Evolutionary conservation across 306 rosid genomes (phyloP).

Genomic region (Castanea mollissima): DNA sequence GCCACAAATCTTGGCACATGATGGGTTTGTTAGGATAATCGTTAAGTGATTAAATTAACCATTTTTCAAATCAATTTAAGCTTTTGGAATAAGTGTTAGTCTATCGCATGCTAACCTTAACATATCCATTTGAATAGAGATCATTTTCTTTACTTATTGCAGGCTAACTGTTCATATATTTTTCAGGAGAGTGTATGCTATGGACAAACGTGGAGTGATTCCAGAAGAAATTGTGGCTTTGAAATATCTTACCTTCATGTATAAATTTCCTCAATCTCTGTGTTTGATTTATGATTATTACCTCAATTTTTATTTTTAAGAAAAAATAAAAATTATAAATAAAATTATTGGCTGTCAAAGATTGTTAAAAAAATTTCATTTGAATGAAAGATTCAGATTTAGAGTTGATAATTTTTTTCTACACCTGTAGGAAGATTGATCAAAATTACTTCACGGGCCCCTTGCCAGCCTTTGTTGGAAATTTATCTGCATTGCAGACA

Average conservation of each 20-base stretch:
- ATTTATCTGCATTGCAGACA: not conserved
- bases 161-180: not conserved
- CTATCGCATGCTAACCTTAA: not conserved
- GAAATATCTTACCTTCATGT: slow-evolving; percentile 15
- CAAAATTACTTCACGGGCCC: slow-evolving; percentile 25
- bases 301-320: not conserved
- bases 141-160: not conserved
- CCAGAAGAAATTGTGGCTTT: slow-evolving; percentile 19
- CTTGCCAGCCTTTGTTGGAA: slow-evolving; percentile 20
- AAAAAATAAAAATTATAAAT: not conserved
- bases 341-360: too few species aligned
- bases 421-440: slow-evolving; percentile 21
- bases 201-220: not conserved
- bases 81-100: too few species aligned
- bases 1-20: too few species aligned
- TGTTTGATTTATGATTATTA: not conserved
- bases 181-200: slow-evolving; percentile 21
- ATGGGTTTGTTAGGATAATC: too few species aligned
- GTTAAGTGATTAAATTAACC: too few species aligned
- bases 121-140: not conserved
- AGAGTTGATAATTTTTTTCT: not conserved
- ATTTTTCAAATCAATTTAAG: too few species aligned
- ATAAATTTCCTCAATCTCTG: not conserved
- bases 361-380: not conserved
- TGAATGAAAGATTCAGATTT: not conserved